phyloP scores from a whole-genome alignment of 192 early-diverging fungal genomes.

The Umbelopsis vinacea region DNA sequence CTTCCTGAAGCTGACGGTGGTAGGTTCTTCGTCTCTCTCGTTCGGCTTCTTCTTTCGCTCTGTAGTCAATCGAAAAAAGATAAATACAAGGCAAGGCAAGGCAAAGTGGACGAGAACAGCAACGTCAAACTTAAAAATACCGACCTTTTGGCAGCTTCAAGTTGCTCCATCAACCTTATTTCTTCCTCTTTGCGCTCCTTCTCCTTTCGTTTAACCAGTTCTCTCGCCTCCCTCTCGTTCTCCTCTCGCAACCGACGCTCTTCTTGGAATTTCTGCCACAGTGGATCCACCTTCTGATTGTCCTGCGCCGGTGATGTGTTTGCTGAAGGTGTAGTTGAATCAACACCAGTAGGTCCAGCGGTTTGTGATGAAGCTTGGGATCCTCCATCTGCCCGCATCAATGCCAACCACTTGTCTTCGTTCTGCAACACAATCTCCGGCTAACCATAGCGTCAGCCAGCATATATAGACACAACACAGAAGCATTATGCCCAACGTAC shows the following conservation, averaged over 20 bases:
- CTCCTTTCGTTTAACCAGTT: slow-evolving; percentile 2
- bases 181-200: slow-evolving; percentile 6
- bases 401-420: slow-evolving; percentile 5
- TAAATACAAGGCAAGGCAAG: no score
- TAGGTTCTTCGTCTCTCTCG: neutral
- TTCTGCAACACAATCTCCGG: slow-evolving; percentile 14
- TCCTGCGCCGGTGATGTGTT: slow-evolving; percentile 2
- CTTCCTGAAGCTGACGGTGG: neutral
- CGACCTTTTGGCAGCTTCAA: slow-evolving; percentile 12
- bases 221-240: neutral
- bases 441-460: neutral
- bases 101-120: no score
- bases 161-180: neutral
- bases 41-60: slow-evolving; percentile 20
- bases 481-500: no score
- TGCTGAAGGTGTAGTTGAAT: neutral
- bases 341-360: neutral
- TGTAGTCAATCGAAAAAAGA: neutral
- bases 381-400: neutral
- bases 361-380: slow-evolving; percentile 4
- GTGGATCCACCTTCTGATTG: slow-evolving; percentile 7
- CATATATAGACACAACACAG: neutral
- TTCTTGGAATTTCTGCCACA: slow-evolving; percentile 20
- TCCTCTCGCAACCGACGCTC: slow-evolving; percentile 12
- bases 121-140: no score